Base-by-base conservation (phyloP, 257 asterid genomes). In the Gardenia jasminoides region DNA sequence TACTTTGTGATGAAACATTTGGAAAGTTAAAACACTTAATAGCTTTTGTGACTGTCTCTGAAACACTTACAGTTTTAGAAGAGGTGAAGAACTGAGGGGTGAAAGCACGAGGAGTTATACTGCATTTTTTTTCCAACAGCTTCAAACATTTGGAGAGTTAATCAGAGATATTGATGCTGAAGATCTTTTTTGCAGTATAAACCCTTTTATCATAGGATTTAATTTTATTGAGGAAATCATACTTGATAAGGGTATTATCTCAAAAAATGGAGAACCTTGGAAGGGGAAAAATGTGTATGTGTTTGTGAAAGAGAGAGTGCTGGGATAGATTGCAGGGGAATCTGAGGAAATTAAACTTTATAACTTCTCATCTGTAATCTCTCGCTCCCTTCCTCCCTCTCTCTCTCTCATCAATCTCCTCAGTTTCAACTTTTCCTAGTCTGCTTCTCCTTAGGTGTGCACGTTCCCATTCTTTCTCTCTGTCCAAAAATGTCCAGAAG, bases 211-310 rank as follows among this genome's bases (percentile, higher is more conserved):
- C 17, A 0, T 54, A 54, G 62, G 47, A 22, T 68, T 33, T 74
- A 43, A 28, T 13, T 36, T 74, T 39, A 59, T 74, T 74, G 69
- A 22, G 69, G 70, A 74, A 11, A 58, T 58, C 13, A 33, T 74
- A 11, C 68, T 16, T 56, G 52, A 26, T 39, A 39, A 36, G 28
- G 12, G 48, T 24, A 58, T 36, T 58, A 24, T 39, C 9, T 39
- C 47, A 44, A 24, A 56, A 56, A 39, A 41, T 22, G 10, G 28
- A 22, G 24, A 10, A 24, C 13, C 30, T 30, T 64, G 19, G 59
- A 56, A 68, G 19, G 66, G 36, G 76, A 72, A 36, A 47, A 17
- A 48, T 1, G 7, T 3, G 20, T 33, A n/a, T 13, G 41, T 44
- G 24, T 36, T 41, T 54, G 36, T 43, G 66, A 9, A 20, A 19